A percentile compares a stretch with the other conserved stretches of the same genome.
phyloP scores from a whole-genome alignment of 164 flowering plant genomes.

The Tetrastigma voinierianum region DNA sequence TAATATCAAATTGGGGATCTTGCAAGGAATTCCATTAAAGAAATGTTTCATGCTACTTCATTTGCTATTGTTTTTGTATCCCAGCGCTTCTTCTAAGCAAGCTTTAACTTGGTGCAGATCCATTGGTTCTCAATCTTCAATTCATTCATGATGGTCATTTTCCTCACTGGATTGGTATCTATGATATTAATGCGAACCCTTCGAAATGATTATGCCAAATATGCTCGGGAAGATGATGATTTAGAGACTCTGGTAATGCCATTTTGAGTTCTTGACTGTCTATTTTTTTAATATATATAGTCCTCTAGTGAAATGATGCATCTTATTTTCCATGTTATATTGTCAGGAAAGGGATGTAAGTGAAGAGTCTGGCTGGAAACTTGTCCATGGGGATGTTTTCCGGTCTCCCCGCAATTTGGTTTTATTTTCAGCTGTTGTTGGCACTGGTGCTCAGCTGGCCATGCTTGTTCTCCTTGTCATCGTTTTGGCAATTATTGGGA shows the following conservation, averaged over 20 bases:
- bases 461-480: constrained; percentile 93
- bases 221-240: constrained; percentile 99
- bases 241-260: constrained; percentile 80
- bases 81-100: constrained; percentile 4
- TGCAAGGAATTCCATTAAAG: too few relatives aligned
- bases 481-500: constrained; percentile 85
- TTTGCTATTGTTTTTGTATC: background rate
- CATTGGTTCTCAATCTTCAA: constrained; percentile 99
- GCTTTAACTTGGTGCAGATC: constrained; percentile 47
- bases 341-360: constrained; percentile 94
- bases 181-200: constrained; percentile 99
- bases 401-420: constrained; percentile 78
- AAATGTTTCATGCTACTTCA: too few relatives aligned
- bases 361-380: constrained; percentile 99
- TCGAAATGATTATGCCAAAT: constrained; percentile 98
- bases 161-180: constrained; percentile 97
- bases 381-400: constrained; percentile 99
- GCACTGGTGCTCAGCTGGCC: constrained; percentile 97
- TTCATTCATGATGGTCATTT: constrained; percentile 99
- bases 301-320: too few relatives aligned
- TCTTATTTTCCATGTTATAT: background rate
- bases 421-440: constrained; percentile 91
- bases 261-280: background rate
- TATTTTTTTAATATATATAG: constrained; percentile 5
- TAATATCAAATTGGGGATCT: too few relatives aligned